Evolutionary conservation across 345 rosid species (phyloP), one percentile per base, ranked within the genome.

Genomic region (Draba incana): DNA sequence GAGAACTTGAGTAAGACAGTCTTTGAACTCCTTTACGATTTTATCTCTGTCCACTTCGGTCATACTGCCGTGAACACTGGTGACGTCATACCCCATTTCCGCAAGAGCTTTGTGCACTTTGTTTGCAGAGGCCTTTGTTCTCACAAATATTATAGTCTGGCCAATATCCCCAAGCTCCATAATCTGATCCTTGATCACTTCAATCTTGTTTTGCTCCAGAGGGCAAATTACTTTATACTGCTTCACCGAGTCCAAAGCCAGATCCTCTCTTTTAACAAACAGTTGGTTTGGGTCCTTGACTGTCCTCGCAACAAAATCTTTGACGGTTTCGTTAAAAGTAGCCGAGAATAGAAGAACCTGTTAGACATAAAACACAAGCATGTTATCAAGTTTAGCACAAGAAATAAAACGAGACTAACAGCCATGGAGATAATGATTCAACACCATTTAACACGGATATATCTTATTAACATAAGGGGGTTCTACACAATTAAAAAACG

Each of bases 291-390:
- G 72, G 62, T 89, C 89, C 64, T 79, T 84, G 8, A 89, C 83
- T 24, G 69, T 65, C 76, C 77, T 85, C 16, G 75, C 65, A 10
- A 89, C 95, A 78, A 91, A 94, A 64, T 89, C 81, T 81, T 84
- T 94, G 64, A 94, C 99, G 2, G 69, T 63, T 47, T 94, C 98
- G 12, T 81, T 85, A 63, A 94, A 91, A 11, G 99, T 94, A 16
- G 99, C 98, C 62, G 99, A 94, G 76, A 94, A 91, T 20, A 94
- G 81, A 69, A 94, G 93, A 69, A 88, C 91, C 97, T 91, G 79
- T 13, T 49, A 20, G 20, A 20, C 20, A 20, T 20, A 20, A 20
- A 1, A 53, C 49, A 10, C n/a, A 69, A 57, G 39, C 30, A 14
- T 1, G 5, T 50, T 15, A 37, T 64, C 15, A 52, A 28, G 23